Evolutionary conservation across 164 flowering plant genomes (phyloP), one percentile per base, ranked within the genome.

Genomic region (Euptelea pleiosperma): DNA sequence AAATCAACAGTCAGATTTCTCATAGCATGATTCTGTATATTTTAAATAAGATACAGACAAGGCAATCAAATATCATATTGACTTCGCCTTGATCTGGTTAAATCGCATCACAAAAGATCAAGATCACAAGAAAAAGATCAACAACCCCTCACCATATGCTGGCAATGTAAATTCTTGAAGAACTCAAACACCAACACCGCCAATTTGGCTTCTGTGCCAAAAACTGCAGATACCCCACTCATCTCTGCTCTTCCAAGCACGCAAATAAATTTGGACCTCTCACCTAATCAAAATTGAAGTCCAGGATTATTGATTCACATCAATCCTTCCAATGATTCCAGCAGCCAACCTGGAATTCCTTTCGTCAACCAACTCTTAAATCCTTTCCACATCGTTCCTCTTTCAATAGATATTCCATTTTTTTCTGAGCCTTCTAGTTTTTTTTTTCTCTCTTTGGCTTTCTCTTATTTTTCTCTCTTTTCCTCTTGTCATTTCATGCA

Each of bases 81-180:
- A n/a, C 4, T 28, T 19, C 28, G 0, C 37, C 34, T 26, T n/a
- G 36, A n/a, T 57, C 16, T 21, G 33, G 49, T 3, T 28, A 52
- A 36, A 36, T 12, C 8, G 10, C 10, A 31, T 12, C 30, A 57
- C 26, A 57, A 22, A 3, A 53, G 43, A 53, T 53, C 37, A 53
- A 53, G 25, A 36, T 53, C 43, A 53, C 43, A 36, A 56, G 46
- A 57, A 53, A 49, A 57, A 57, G 64, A 61, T 40, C 64, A 66
- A 60, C 42, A 47, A 62, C 55, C 60, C 59, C 69, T 70, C 66
- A 60, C 73, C 70, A 66, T 62, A 62, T n/a, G 57, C 59, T n/a
- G 56, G 37, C 54, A 41, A 53, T 59, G 51, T 15, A 51, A 16
- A 48, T 43, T 59, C 48, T 29, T 41, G 31, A 42, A 45, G 56